Percentiles rank a stretch among this genome's conserved stretches.
Conservation (phyloP, 1,284 basidiomycete genomes). For the Uromyces viciae-fabae region DNA sequence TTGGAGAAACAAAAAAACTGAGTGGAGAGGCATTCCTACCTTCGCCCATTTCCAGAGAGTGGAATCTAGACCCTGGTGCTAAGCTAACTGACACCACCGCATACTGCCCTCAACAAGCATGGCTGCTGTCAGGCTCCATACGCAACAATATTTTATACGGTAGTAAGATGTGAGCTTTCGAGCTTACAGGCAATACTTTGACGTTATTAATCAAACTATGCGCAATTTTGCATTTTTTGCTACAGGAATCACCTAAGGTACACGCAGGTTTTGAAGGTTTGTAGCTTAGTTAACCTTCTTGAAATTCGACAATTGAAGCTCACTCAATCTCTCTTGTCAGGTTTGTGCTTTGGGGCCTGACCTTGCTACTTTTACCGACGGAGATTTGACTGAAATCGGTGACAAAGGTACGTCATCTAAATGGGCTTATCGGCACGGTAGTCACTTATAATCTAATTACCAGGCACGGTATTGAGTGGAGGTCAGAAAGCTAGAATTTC, state of each 20-base stretch:
- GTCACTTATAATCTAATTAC: neutral
- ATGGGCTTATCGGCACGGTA: neutral
- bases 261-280: constrained; percentile 10
- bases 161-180: constrained; percentile 55
- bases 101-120: constrained; percentile 81
- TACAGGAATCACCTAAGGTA: constrained; percentile 27
- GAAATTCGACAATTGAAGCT: too few relatives aligned
- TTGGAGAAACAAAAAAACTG: constrained; percentile 60
- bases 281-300: too few relatives aligned
- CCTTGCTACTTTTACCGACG: constrained; percentile 68
- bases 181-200: neutral
- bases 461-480: constrained; percentile 65
- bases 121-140: constrained; percentile 73
- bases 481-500: constrained; percentile 65
- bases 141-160: constrained; percentile 78
- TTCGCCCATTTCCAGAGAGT: constrained; percentile 56
- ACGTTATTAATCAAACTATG: too few relatives aligned
- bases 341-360: constrained; percentile 75
- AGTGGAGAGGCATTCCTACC: constrained; percentile 60
- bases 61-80: constrained; percentile 57
- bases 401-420: constrained; percentile 59
- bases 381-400: constrained; percentile 70
- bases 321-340: constrained; percentile 65
- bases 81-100: constrained; percentile 71
- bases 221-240: neutral